Evolutionary conservation across 139 green algal genomes (phyloP).

Genomic region (Closterium sp.): DNA sequence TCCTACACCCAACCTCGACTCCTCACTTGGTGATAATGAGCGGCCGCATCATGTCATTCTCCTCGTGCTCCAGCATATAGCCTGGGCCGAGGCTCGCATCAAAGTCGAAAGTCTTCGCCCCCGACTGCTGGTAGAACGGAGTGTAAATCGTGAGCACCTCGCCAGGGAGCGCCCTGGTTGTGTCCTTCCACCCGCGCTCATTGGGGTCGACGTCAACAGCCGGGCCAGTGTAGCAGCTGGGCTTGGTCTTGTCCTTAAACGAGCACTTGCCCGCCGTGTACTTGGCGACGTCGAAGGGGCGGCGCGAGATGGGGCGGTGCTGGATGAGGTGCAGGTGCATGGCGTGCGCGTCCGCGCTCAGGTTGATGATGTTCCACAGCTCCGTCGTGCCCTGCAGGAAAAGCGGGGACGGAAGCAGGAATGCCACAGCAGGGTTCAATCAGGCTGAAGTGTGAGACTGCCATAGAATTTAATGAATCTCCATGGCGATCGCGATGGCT

Average conservation of each 20-base stretch:
- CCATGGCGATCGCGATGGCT: not conserved
- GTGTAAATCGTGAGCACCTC: not conserved
- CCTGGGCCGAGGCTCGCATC: conserved; percentile 3
- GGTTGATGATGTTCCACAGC: conserved; percentile 16
- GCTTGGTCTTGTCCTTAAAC: not conserved
- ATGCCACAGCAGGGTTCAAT: no score
- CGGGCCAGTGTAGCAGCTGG: not conserved
- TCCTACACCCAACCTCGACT: no score
- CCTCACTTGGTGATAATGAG: not conserved
- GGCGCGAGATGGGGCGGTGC: not conserved
- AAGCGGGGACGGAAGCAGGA: no score
- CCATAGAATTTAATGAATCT: no score
- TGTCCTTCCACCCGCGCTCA: not conserved
- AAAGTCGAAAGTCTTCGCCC: conserved; percentile 14
- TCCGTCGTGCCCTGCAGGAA: not conserved
- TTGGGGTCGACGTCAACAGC: not conserved
- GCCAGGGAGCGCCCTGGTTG: not conserved
- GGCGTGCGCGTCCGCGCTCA: conserved; percentile 1
- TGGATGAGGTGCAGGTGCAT: conserved; percentile 4
- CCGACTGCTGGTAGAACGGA: not conserved
- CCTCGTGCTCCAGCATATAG: conserved; percentile 46
- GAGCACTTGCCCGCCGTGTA: not conserved
- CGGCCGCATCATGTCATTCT: conserved; percentile 46
- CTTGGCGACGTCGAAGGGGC: not conserved
- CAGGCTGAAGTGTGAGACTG: no score